Conservation (phyloP, 768 basidiomycete genomes). For the Rhodosporidiobolus sp. region DNA sequence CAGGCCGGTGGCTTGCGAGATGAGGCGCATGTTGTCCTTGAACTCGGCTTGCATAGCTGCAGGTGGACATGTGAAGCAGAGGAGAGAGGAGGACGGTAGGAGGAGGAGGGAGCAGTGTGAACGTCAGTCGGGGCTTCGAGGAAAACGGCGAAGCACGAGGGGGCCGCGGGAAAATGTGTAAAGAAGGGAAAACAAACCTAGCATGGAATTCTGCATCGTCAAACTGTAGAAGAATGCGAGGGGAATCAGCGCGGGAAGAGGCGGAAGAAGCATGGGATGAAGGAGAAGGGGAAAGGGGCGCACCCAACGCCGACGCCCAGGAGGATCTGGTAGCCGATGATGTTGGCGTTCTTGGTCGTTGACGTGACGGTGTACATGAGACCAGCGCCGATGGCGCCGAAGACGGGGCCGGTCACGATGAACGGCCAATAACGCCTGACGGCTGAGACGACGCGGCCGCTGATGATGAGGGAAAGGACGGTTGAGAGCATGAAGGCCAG, state of each 20-base stretch:
- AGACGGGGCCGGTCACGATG: conserved; percentile 48
- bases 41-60: conserved; percentile 42
- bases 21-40: conserved; percentile 39
- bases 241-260: background rate
- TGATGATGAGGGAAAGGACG: conserved; percentile 23
- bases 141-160: no score
- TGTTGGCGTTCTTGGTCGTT: conserved; percentile 27
- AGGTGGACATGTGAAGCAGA: no score
- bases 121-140: no score
- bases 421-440: conserved; percentile 50
- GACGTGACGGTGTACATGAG: conserved; percentile 44
- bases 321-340: conserved; percentile 50
- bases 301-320: conserved; percentile 50
- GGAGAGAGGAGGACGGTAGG: no score
- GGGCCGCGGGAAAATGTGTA: no score
- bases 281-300: background rate
- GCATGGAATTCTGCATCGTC: conserved; percentile 25
- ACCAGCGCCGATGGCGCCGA: conserved; percentile 49
- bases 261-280: no score
- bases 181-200: background rate
- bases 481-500: conserved; percentile 33
- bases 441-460: conserved; percentile 28
- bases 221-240: background rate
- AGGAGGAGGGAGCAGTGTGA: no score
- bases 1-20: conserved; percentile 46